Evolutionary conservation across 2,329 filamentous ascomycete genomes (phyloP).

Genomic region (Ustulina deusta): DNA sequence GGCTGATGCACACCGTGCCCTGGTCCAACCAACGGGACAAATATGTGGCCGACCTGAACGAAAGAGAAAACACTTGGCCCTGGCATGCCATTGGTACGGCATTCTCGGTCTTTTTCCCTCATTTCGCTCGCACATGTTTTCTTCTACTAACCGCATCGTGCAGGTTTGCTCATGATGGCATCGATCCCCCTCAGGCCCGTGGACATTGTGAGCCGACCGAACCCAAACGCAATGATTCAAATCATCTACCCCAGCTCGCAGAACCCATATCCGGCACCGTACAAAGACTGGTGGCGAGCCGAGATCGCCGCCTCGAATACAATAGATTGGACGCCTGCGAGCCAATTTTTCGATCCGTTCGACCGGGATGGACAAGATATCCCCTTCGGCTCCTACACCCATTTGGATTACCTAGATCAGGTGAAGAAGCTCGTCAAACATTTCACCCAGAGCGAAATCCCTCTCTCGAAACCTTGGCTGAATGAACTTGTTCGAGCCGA

Average conservation of each 20-base stretch:
- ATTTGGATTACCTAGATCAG: conserved; percentile 24
- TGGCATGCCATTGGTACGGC: conserved; percentile 27
- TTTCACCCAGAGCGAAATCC: neutral
- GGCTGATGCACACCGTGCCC: neutral
- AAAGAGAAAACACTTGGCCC: neutral
- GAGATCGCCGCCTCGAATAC: too few relatives aligned
- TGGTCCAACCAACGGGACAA: neutral
- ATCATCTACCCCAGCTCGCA: neutral
- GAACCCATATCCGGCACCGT: neutral
- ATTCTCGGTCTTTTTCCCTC: neutral
- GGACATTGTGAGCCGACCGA: neutral
- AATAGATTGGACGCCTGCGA: neutral
- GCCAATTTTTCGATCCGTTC: conserved; percentile 1
- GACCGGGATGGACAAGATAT: neutral
- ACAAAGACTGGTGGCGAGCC: neutral
- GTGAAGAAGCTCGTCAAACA: neutral
- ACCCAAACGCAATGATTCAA: too few relatives aligned
- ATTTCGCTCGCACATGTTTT: too few relatives aligned
- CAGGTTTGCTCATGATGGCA: conserved; percentile 35
- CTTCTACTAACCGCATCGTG: neutral
- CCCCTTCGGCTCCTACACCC: neutral
- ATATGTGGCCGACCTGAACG: neutral
- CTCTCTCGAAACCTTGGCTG: conserved; percentile 25
- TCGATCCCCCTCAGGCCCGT: conserved; percentile 6
- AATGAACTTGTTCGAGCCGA: conserved; percentile 30